A percentile compares a stretch with the other conserved stretches of the same genome.
Conservation (phyloP, 2,329 filamentous ascomycete species). For the Tolypocladium ophioglossoides region DNA sequence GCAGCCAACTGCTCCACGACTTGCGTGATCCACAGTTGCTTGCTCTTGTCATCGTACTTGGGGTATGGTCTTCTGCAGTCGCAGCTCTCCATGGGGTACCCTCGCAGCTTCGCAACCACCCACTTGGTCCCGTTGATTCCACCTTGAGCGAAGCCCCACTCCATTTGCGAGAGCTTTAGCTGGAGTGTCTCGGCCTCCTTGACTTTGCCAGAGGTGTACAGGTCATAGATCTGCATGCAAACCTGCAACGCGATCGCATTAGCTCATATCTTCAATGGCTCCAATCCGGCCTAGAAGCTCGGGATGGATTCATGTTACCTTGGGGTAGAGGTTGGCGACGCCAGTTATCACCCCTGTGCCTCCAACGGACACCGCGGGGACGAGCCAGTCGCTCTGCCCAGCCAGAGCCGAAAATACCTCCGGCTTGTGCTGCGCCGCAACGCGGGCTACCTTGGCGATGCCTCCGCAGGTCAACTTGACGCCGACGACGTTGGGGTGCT, state of each 20-base stretch:
- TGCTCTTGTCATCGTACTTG: conserved; percentile 23
- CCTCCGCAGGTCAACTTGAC: conserved; percentile 66
- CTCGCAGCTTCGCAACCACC: conserved; percentile 41
- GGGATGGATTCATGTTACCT: conserved; percentile 25
- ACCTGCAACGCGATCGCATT: no score
- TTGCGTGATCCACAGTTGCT: conserved; percentile 10
- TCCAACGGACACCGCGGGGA: conserved; percentile 48
- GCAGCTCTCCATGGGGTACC: conserved; percentile 38
- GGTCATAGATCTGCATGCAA: conserved; percentile 37
- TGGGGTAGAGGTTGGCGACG: conserved; percentile 52
- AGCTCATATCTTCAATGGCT: no score
- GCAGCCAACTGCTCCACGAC: no score
- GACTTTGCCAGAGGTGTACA: conserved; percentile 34
- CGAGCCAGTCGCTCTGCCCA: conserved; percentile 62
- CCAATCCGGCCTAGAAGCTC: no score
- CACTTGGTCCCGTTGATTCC: conserved; percentile 53
- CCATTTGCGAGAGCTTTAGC: conserved; percentile 37
- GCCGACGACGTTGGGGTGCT: conserved; percentile 50
- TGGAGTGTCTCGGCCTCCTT: conserved; percentile 38
- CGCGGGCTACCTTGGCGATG: conserved; percentile 59
- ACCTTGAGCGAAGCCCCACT: conserved; percentile 46
- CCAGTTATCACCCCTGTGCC: conserved; percentile 51
- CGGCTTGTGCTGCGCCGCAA: conserved; percentile 38
- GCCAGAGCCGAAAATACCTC: conserved; percentile 57
- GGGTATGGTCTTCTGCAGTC: conserved; percentile 46